Evolutionary conservation across 1,139 yeast species (phyloP).

Genomic region (Candida sojae): DNA sequence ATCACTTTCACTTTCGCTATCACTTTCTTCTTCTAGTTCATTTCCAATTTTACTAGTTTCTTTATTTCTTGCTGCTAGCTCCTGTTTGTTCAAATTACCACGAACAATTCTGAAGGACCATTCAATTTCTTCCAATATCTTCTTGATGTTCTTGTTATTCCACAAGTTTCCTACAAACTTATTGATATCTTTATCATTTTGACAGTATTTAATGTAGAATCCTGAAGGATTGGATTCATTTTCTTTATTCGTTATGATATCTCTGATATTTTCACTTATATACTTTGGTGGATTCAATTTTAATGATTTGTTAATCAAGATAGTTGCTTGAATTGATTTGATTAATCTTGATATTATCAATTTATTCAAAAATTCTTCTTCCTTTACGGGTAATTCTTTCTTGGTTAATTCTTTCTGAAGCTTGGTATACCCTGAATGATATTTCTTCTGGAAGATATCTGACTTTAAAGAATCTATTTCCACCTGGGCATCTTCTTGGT

Average conservation of each 20-base stretch:
- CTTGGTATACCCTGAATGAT: conserved; percentile 48
- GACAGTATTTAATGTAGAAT: conserved; percentile 50
- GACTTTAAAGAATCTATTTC: conserved; percentile 48
- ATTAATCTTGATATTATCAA: conserved; percentile 37
- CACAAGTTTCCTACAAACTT: conserved; percentile 57
- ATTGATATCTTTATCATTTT: conserved; percentile 41
- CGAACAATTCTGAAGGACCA: conserved; percentile 60
- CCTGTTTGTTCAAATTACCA: conserved; percentile 55
- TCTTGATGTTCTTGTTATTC: conserved; percentile 56
- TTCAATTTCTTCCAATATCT: conserved; percentile 49
- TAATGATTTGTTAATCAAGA: conserved; percentile 27
- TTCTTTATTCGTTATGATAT: conserved; percentile 28
- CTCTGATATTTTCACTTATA: conserved; percentile 25
- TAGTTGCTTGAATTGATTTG: conserved; percentile 26
- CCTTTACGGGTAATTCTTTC: conserved; percentile 18
- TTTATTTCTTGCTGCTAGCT: conserved; percentile 32
- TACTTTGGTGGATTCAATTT: conserved; percentile 35
- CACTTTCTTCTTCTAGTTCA: conserved; percentile 20
- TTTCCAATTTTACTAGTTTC: conserved; percentile 24
- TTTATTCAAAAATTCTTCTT: conserved; percentile 20
- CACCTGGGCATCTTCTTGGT: conserved; percentile 41
- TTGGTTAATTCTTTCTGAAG: conserved; percentile 37
- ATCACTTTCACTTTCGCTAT: conserved; percentile 17
- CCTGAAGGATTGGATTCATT: conserved; percentile 43
- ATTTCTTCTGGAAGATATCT: conserved; percentile 51